phyloP scores from a whole-genome alignment of 441 rosid genomes.

The Corymbia citriodora region DNA sequence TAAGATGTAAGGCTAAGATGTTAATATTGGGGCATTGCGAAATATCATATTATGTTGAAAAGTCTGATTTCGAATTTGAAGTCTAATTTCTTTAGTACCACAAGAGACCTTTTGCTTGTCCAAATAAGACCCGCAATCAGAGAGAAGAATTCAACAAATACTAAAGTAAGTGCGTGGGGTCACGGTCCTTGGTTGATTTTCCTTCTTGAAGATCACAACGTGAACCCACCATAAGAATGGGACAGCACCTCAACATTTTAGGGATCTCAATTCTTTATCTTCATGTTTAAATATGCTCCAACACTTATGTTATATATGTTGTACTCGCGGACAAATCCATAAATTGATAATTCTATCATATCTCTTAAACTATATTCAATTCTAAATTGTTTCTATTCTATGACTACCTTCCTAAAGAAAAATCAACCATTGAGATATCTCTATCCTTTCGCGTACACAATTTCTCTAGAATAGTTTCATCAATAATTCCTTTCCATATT shows the following conservation, averaged over 20 bases:
- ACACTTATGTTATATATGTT: not conserved
- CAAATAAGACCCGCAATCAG: fast-evolving
- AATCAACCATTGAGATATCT: too few relatives aligned
- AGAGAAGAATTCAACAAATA: not conserved
- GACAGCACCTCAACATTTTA: too few relatives aligned
- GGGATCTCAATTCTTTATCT: not conserved
- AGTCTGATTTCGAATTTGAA: not conserved
- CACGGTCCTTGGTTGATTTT: not conserved
- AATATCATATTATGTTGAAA: not conserved
- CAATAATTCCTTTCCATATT: not conserved
- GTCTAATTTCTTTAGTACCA: not conserved
- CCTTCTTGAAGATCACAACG: too few relatives aligned
- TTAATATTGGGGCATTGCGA: not conserved
- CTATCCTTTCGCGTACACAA: not conserved
- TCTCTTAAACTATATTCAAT: too few relatives aligned
- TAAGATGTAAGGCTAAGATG: not conserved
- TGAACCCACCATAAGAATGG: not conserved
- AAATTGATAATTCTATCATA: too few relatives aligned
- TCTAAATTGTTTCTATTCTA: too few relatives aligned
- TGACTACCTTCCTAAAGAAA: too few relatives aligned
- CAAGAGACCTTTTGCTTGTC: not conserved
- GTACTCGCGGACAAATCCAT: not conserved
- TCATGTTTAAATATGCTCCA: not conserved
- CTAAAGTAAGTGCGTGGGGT: too few relatives aligned
- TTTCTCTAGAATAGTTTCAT: not conserved